Conservation (phyloP, 176 grass and related monocot species). For the Carex myosuroides region DNA sequence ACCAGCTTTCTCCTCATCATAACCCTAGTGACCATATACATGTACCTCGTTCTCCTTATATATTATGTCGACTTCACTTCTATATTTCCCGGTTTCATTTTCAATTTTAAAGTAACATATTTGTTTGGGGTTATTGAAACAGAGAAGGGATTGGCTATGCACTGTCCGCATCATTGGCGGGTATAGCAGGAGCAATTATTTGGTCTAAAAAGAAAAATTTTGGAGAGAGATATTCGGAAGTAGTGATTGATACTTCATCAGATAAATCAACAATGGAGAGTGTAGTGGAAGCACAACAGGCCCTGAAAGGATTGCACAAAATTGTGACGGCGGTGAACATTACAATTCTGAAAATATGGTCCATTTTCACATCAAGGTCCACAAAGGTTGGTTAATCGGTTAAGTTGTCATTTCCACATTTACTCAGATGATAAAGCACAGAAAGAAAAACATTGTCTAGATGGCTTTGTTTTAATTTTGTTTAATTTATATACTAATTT, state of each 20-base stretch:
- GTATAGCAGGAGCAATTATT: constrained; percentile 35
- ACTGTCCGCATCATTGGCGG: constrained; percentile 23
- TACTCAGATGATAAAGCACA: background rate
- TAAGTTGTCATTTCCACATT: background rate
- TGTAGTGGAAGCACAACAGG: constrained; percentile 71
- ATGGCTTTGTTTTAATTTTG: background rate
- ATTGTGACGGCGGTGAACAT: constrained; percentile 52
- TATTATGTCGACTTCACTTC: background rate
- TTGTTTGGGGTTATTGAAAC: constrained; percentile 4
- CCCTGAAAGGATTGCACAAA: constrained; percentile 42
- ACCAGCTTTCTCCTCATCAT: constrained; percentile 26
- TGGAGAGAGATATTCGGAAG: constrained; percentile 34
- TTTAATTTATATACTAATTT: background rate
- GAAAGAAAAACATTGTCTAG: background rate
- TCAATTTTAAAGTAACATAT: background rate
- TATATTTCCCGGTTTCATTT: background rate
- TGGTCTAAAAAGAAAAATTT: constrained; percentile 46
- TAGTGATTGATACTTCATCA: constrained; percentile 47
- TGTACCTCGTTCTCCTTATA: constrained; percentile 29
- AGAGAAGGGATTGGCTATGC: constrained; percentile 62
- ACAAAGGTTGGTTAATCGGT: constrained; percentile 36
- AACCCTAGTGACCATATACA: constrained; percentile 60
- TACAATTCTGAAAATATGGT: constrained; percentile 61
- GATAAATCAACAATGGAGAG: constrained; percentile 80
- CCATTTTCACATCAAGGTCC: constrained; percentile 45